Evolutionary conservation across 441 rosid genomes (phyloP), one percentile per base, ranked within the genome.

Genomic region (Bocquillonia castaneifolia): DNA sequence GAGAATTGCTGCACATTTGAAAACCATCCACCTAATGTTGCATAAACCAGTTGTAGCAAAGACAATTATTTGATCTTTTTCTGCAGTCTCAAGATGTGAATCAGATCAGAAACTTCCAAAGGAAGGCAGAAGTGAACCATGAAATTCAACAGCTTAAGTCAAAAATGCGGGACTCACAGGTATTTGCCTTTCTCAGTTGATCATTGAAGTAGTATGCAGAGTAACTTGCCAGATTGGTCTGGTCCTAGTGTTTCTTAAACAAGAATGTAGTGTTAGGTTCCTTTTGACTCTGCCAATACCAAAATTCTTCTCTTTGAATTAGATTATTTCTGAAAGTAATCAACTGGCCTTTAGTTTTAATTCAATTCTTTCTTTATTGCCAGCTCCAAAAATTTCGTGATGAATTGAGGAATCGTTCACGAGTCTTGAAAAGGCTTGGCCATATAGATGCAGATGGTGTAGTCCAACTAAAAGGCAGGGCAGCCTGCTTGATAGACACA

Each of bases 81-180:
- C 20, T 76, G 80, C 84, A 91, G 97, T 85, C 93, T 72, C 91
- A 88, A 80, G 94, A 90, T 83, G 87, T 81, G 70, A 77, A 84
- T 79, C 99, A 94, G 76, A 81, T 87, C 56, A 88, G 73, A 75
- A 77, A 87, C 76, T 88, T 87, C 70, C 86, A 92, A 73, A 82
- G 93, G 76, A 94, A 94, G 78, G 98, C 98, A 3, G 97, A 89
- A 80, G 89, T 88, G 73, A 90, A 90, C 81, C 97, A 85, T 78
- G 96, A 92, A 82, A 87, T 91, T 83, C 97, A 94, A 80, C 97
- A 84, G 73, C 88, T 88, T 69, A 94, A 88, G 82, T 83, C 84
- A n/a, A 94, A 94, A 80, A 91, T 90, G 96, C 91, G 96, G 12
- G 99, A 94, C 47, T 94, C 99, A 39, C 96, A 94, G 99, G 99